Base-by-base conservation (phyloP, 345 rosid species). In the Salix arbutifolia region DNA sequence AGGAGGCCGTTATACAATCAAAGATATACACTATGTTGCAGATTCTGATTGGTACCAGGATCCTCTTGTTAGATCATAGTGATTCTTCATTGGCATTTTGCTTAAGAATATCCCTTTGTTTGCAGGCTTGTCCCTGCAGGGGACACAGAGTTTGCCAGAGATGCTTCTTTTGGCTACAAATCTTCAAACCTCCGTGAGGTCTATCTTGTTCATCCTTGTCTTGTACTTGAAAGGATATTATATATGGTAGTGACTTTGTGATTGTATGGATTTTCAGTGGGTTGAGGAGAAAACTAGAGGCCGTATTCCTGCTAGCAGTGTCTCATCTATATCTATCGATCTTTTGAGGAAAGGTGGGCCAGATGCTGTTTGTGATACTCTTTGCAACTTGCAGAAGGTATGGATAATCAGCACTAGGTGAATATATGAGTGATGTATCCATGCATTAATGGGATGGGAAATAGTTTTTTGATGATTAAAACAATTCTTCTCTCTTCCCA, bases 111-210 rank as follows among this genome's bases (percentile, higher is more conserved):
- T 66, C 61, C 73, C 81, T 72, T 35, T 64, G 42, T 81, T 62
- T 82, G 70, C 76, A 95, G 99, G 81, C 93, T 95, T 81, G 72
- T 93, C 82, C 99, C 97, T 84, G 97, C 96, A 25, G 99, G 99
- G 80, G 94, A 90, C 62, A 95, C 97, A 16, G 97, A 95, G 83
- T 95, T 95, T 82, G 92, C 99, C n/a, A 93, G 88, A 85, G 97
- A 95, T 78, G 96, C 99, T 74, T 86, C 92, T 72, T 95, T 95
- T 77, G 99, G 97, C 64, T 95, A 85, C 79, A 91, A 88, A 80
- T 93, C 97, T 50, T 95, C 99, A 81, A 95, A 95, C 84, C 94
- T 93, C 10, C 82, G 89, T 0, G 93, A 91, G 96, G 99, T 95
- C 8, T 79, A 70, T 65, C 64, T 76, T 80, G 78, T 74, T 62